Evolutionary conservation across 176 grass and related monocot genomes (phyloP), one percentile per base, ranked within the genome.

Genomic region (Urochloa ruziziensis): DNA sequence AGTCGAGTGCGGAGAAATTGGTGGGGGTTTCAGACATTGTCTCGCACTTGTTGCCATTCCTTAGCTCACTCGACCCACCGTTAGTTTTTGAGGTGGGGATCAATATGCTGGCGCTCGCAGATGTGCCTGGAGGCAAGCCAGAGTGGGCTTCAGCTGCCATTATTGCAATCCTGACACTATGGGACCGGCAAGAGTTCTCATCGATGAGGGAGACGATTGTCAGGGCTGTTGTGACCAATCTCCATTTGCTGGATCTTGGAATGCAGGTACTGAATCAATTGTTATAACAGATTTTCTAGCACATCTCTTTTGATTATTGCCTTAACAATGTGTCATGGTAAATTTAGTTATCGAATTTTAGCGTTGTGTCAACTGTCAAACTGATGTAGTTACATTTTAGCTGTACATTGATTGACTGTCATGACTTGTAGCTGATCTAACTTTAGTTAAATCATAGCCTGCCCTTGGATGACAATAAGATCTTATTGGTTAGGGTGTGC

Each of bases 101-200:
- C 81, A 98, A 98, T 84, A 98, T 98, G 96, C 82, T 98, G 25
- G 90, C 93, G 0, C 87, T 98, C 10, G 93, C 96, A 36, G 96
- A 98, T 62, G 96, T 90, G 16, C 96, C 96, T 1, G 96, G 96
- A 68, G 96, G 96, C 60, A 98, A 98, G 86, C 96, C 96, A 1
- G 96, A 98, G 85, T 98, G 96, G 96, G 96, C 96, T 87, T 95
- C 96, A 27, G 93, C 91, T 21, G 90, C 96, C 21, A 98, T 93
- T 77, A 95, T 92, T 44, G 96, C 93, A 54, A 96, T 99, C 44
- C 74, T 96, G 11, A 99, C 96, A 53, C 82, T 94, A 18, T 99
- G 96, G 96, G 96, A 99, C 13, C 77, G 96, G 33, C 96, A 96
- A 73, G 96, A 95, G 67, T 99, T 99, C 82, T 96, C 93, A n/a